phyloP scores from a whole-genome alignment of 768 basidiomycete genomes.

The Naganishia antarctica region DNA sequence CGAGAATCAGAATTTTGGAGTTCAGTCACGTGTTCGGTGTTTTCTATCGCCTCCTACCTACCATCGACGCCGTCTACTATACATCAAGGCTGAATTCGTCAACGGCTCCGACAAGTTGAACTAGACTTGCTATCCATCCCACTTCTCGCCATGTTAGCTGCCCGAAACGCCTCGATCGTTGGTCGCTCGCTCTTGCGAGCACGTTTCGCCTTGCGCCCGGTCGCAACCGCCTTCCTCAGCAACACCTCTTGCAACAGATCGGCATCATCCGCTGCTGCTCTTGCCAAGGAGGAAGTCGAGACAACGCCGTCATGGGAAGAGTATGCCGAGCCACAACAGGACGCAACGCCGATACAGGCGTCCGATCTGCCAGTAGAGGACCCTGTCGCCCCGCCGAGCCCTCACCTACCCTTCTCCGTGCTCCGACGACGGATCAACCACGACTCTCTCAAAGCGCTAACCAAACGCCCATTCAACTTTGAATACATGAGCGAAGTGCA shows the following conservation, averaged over 20 bases:
- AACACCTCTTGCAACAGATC: not conserved
- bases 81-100: no score
- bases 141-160: not conserved
- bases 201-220: not conserved
- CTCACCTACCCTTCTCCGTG: constrained; percentile 3
- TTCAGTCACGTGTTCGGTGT: not conserved
- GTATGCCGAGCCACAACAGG: not conserved
- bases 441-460: constrained; percentile 59
- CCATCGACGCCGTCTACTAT: no score
- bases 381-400: not conserved
- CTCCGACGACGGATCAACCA: constrained; percentile 48
- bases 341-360: not conserved
- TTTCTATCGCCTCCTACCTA: not conserved
- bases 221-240: not conserved
- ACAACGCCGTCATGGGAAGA: constrained; percentile 10
- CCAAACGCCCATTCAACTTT: constrained; percentile 62
- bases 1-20: not conserved
- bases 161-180: constrained; percentile 12
- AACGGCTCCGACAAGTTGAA: no score
- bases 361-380: constrained; percentile 6
- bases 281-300: not conserved
- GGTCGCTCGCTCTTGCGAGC: constrained; percentile 8
- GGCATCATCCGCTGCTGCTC: constrained; percentile 2
- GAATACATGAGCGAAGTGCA: constrained; percentile 76
- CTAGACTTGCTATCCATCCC: not conserved